Conservation (phyloP, 2,329 filamentous ascomycete species). For the Monosporascus sp. region DNA sequence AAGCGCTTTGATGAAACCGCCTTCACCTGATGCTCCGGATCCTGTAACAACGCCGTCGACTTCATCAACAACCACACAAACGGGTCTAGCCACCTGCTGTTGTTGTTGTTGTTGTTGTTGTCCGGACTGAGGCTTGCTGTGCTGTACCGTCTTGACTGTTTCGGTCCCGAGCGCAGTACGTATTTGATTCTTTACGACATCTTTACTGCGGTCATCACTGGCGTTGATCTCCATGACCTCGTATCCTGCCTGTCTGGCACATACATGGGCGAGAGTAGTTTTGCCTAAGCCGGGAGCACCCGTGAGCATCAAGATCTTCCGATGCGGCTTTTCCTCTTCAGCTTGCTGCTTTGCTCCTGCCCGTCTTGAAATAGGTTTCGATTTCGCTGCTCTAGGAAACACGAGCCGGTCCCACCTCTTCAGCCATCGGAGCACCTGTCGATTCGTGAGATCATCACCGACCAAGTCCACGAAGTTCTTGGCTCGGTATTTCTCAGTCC, state of each 20-base stretch:
- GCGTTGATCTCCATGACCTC: slow-evolving; percentile 97
- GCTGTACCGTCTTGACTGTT: slow-evolving; percentile 74
- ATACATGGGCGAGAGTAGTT: slow-evolving; percentile 93
- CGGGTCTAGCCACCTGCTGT: slow-evolving; percentile 75
- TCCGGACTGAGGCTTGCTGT: slow-evolving; percentile 45
- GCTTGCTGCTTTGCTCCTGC: slow-evolving; percentile 40
- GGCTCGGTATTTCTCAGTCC: slow-evolving; percentile 97
- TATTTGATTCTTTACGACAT: slow-evolving; percentile 88
- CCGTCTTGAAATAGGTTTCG: slow-evolving; percentile 43
- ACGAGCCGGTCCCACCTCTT: slow-evolving; percentile 93
- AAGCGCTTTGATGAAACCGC: slow-evolving; percentile 90
- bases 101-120: slow-evolving; percentile 50
- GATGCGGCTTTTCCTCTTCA: slow-evolving; percentile 70
- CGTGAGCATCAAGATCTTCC: slow-evolving; percentile 84
- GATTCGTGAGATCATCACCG: slow-evolving; percentile 90
- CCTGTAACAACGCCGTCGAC: slow-evolving; percentile 91
- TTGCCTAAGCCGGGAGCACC: slow-evolving; percentile 93
- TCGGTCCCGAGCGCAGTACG: slow-evolving; percentile 90
- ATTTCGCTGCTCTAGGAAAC: slow-evolving; percentile 69
- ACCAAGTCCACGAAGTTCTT: slow-evolving; percentile 88
- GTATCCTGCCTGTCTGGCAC: slow-evolving; percentile 90
- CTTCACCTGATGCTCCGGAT: slow-evolving; percentile 72
- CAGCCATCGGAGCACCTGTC: slow-evolving; percentile 84
- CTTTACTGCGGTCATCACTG: slow-evolving; percentile 84
- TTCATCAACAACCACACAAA: slow-evolving; percentile 93